Base-by-base conservation (phyloP, 2,329 filamentous ascomycete species). In the Orbilia javanica region DNA sequence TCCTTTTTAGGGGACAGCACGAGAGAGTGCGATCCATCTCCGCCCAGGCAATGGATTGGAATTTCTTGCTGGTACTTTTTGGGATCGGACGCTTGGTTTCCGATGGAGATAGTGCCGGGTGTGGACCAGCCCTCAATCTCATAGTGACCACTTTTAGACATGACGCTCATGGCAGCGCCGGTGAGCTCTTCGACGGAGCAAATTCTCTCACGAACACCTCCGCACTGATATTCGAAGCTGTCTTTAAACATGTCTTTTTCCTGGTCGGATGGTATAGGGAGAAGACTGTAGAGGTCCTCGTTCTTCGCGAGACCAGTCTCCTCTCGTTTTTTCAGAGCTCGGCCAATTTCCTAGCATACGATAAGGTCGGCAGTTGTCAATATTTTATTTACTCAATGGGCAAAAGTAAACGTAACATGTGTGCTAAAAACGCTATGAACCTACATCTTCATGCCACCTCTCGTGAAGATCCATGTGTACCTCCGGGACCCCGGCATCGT, bases 41-140 rank as follows among this genome's bases (percentile, higher is more conserved):
- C 18, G 10, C 42, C 7, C 3, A 63, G 13, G 20, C 74, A 78
- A 15, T 72, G 74, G 2, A 78, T 31, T 7, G 68, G 62, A 11
- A 50, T 34, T 0, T 63, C 25, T 11, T 52, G 25, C 5, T 60
- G 31, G n/a, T 48, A 78, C 18, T 72, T 62, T 15, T 57, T 64
- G 3, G 67, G 62, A 20, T 72, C 25, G 0, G 22, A 31, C 2
- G 53, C 18, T 18, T 53, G 27, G 22, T 68, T 71, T 15, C 67
- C 67, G 4, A 78, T 42, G 0, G 67, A 42, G 27, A 78, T 55
- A n/a, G 66, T 22, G 8, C 74, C 74, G 6, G 65, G 25, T 6
- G 20, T 53, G 3, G 60, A 46, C 74, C 74, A 78, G 3, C 74
- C 74, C 2, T 29, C 50, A 10, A 72, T 18, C 4, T 72, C 57